Percentiles rank a stretch among this genome's conserved stretches.
These are phyloP conservation scores for Suillus clintonianus DNA, from an alignment of 768 basidiomycete species.

Conservation along the genomic window DNA sequence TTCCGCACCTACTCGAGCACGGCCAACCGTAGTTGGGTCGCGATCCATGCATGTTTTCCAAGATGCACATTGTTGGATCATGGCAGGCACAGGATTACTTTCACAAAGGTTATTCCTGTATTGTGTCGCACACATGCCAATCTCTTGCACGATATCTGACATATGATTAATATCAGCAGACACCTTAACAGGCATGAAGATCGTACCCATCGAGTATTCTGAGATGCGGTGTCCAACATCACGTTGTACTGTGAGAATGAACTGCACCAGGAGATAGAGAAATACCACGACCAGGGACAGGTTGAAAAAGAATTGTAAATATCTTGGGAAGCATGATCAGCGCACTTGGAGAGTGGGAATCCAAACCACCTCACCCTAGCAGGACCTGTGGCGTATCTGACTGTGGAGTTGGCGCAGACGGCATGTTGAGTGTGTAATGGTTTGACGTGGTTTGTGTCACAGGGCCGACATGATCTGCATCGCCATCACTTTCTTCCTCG, in stretches of 20 bases:
- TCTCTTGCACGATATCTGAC: constrained; percentile 89
- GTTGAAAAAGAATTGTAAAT: constrained; percentile 95
- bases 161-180: constrained; percentile 17
- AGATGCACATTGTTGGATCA: constrained; percentile 80
- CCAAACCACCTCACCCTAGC: constrained; percentile 64
- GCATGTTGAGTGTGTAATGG: constrained; percentile 84
- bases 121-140: constrained; percentile 78
- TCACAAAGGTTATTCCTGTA: constrained; percentile 86
- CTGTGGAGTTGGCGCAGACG: constrained; percentile 54
- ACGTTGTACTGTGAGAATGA: constrained; percentile 85
- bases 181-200: constrained; percentile 11
- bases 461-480: constrained; percentile 35
- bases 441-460: constrained; percentile 63
- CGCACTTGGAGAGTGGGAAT: constrained; percentile 1
- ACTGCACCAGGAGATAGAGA: constrained; percentile 82
- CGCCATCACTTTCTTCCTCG: constrained; percentile 51
- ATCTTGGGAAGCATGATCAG: constrained; percentile 47
- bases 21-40: constrained; percentile 86
- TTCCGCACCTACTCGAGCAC: constrained; percentile 89
- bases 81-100: constrained; percentile 75
- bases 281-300: constrained; percentile 79
- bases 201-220: constrained; percentile 86
- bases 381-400: constrained; percentile 80
- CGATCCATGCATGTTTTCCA: constrained; percentile 97
- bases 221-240: constrained; percentile 88